phyloP scores from a whole-genome alignment of 805 yeast species.

The Metschnikowia koreensis region DNA sequence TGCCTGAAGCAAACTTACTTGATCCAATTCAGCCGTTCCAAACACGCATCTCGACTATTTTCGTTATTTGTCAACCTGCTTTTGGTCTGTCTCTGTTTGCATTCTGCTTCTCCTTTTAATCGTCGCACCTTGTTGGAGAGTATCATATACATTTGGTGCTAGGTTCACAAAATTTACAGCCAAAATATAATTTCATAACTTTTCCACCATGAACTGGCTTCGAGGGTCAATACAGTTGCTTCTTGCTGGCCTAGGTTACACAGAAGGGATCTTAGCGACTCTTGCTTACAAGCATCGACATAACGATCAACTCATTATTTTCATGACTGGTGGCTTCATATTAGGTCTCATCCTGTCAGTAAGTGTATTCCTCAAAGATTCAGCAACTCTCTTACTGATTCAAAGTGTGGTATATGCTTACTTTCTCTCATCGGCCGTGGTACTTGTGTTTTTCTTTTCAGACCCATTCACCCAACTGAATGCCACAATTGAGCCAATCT shows the following conservation, averaged over 20 bases:
- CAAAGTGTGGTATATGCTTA: background rate
- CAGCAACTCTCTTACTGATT: background rate
- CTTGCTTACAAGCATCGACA: conserved; percentile 5
- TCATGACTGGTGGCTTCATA: conserved; percentile 2
- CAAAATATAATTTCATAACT: background rate
- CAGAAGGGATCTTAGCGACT: conserved; percentile 13
- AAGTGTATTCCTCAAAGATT: background rate
- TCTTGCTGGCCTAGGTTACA: conserved; percentile 11
- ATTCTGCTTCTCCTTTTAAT: no score
- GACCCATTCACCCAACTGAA: background rate
- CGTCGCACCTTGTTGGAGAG: background rate
- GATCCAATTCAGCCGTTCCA: background rate
- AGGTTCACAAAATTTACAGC: no score
- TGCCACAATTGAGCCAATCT: background rate
- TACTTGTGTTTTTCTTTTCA: conserved; percentile 5
- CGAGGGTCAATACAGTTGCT: conserved; percentile 9
- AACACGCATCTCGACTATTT: background rate
- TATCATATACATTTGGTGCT: no score
- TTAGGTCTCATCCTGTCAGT: background rate
- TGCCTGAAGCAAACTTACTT: background rate
- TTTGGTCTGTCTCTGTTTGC: background rate
- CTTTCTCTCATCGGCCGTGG: conserved; percentile 3
- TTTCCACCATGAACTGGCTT: conserved; percentile 6
- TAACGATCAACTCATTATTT: background rate
- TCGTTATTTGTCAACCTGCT: background rate